phyloP scores from a whole-genome alignment of 2,329 filamentous ascomycete genomes.

The Fusarium verrucosum region DNA sequence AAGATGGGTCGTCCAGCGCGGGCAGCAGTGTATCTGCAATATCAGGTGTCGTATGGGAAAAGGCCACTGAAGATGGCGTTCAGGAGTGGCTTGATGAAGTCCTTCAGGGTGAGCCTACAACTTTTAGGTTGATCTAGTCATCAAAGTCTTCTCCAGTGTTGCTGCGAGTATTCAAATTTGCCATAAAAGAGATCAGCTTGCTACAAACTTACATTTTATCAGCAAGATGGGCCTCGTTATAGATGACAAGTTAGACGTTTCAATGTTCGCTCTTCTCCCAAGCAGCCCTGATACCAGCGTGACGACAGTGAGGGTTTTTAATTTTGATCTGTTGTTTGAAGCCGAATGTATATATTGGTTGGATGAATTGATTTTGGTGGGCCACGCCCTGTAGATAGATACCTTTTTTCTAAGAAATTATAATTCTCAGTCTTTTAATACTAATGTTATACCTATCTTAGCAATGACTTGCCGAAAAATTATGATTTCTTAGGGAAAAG shows the following conservation, averaged over 20 bases:
- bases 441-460: too few relatives aligned
- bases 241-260: fast-evolving
- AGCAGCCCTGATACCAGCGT: conserved; percentile 22
- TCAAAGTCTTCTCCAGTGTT: too few relatives aligned
- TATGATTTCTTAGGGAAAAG: too few relatives aligned
- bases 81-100: neutral
- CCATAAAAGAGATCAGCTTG: too few relatives aligned
- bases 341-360: too few relatives aligned
- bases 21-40: neutral
- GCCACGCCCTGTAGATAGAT: too few relatives aligned
- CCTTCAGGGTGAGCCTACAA: neutral
- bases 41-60: neutral
- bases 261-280: neutral
- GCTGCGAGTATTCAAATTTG: too few relatives aligned
- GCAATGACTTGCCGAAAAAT: too few relatives aligned
- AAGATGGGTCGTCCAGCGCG: neutral
- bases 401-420: too few relatives aligned
- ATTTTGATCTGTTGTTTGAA: too few relatives aligned
- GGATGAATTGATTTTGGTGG: too few relatives aligned
- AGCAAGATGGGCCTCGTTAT: fast-evolving
- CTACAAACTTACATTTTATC: neutral
- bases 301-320: conserved; percentile 63
- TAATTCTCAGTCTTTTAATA: too few relatives aligned
- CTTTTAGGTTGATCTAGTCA: neutral
- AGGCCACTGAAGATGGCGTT: neutral